Percentiles rank a stretch among this genome's conserved stretches.
These are phyloP conservation scores for Picochlorum sp. DNA, from an alignment of 139 green algal species.

Conservation along the genomic window DNA sequence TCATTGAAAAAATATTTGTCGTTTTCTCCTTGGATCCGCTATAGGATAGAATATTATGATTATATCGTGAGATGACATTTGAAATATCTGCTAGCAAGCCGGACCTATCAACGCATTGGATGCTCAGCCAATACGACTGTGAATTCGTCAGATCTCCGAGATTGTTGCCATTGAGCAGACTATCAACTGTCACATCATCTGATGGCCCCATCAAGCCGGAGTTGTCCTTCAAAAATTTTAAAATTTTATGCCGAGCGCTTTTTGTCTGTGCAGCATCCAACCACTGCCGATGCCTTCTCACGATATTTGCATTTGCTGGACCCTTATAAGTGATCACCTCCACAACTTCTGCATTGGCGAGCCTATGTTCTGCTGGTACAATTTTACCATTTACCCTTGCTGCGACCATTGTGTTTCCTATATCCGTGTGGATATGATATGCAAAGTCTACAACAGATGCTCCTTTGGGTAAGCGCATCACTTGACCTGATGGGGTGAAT, in stretches of 20 bases:
- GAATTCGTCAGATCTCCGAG: background rate
- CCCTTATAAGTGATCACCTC: conserved; percentile 60
- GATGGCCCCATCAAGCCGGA: conserved; percentile 5
- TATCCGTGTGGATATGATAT: conserved; percentile 74
- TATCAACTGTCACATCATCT: background rate
- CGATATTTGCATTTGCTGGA: conserved; percentile 19
- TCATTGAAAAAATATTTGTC: conserved; percentile 26
- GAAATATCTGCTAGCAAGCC: conserved; percentile 49
- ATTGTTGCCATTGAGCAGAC: background rate
- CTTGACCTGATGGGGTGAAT: conserved; percentile 62
- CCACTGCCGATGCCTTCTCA: conserved; percentile 37
- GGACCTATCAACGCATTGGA: conserved; percentile 38
- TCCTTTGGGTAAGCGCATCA: conserved; percentile 70
- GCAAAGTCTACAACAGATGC: conserved; percentile 86
- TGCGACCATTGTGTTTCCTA: conserved; percentile 72
- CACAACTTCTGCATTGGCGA: conserved; percentile 78
- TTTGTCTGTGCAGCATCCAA: conserved; percentile 37
- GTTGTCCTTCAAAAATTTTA: conserved; percentile 54
- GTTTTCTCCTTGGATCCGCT: conserved; percentile 16
- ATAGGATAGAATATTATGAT: conserved; percentile 42
- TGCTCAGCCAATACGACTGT: conserved; percentile 18
- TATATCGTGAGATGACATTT: conserved; percentile 31
- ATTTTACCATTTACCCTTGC: conserved; percentile 68
- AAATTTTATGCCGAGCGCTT: conserved; percentile 56
- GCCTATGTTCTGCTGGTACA: conserved; percentile 37